Evolutionary conservation across 176 grass and related monocot species (phyloP).

Genomic region (Tillandsia fasciculata): DNA sequence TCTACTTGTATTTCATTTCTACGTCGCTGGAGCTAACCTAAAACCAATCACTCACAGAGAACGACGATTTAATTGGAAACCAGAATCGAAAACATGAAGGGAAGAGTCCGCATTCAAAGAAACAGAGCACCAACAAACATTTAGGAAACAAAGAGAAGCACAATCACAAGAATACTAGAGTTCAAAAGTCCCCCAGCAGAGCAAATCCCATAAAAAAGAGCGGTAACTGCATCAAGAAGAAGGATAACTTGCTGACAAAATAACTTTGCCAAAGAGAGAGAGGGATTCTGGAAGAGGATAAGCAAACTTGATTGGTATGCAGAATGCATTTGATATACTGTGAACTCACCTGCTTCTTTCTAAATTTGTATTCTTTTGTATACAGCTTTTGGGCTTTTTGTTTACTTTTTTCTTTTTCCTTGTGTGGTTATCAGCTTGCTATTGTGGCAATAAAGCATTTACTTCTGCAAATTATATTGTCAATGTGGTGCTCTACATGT

Average conservation of each 20-base stretch:
- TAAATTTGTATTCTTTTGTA: neutral
- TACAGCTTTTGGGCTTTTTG: neutral
- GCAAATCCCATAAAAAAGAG: neutral
- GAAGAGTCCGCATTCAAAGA: constrained; percentile 10
- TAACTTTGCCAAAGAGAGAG: too few species aligned
- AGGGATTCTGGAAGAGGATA: neutral
- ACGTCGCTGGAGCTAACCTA: neutral
- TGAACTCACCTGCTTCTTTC: neutral
- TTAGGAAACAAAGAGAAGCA: neutral
- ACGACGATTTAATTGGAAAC: constrained; percentile 39
- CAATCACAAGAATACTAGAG: neutral
- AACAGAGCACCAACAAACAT: constrained; percentile 10
- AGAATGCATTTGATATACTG: neutral
- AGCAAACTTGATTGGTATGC: neutral
- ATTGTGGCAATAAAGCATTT: neutral
- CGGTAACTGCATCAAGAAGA: neutral
- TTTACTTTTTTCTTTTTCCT: neutral
- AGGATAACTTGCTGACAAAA: neutral
- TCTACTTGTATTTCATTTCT: neutral
- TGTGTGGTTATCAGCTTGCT: neutral
- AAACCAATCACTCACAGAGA: constrained; percentile 23
- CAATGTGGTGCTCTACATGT: too few species aligned
- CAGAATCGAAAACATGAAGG: constrained; percentile 25
- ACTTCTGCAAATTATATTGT: neutral
- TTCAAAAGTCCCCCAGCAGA: neutral